Evolutionary conservation across 441 rosid species (phyloP).

Genomic region (Populus hybrid): DNA sequence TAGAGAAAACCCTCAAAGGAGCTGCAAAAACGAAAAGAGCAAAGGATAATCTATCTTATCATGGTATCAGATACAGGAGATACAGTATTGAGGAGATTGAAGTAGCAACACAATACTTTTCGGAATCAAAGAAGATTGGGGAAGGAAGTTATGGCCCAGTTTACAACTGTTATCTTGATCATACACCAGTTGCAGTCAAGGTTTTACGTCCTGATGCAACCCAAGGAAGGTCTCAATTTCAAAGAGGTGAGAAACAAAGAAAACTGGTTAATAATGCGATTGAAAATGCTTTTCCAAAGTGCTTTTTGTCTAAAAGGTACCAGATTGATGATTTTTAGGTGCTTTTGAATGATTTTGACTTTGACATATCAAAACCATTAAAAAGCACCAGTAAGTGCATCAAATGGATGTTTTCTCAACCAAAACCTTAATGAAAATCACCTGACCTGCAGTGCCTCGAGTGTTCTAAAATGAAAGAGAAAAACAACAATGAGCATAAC

Average conservation of each 20-base stretch:
- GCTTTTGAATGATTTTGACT: too few species aligned
- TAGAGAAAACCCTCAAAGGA: slow-evolving; percentile 36
- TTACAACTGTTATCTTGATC: slow-evolving; percentile 30
- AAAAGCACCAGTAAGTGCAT: too few species aligned
- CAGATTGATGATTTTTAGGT: too few species aligned
- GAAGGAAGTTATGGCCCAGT: slow-evolving; percentile 41
- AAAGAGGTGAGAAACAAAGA: slow-evolving; percentile 19
- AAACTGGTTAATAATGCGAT: neutral
- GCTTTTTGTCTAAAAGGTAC: neutral
- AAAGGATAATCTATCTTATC: slow-evolving; percentile 20
- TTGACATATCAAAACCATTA: neutral
- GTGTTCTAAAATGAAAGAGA: neutral
- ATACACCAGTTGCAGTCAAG: slow-evolving; percentile 34
- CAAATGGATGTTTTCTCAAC: neutral
- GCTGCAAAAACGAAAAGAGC: slow-evolving; percentile 37
- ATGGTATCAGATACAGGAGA: slow-evolving; percentile 27
- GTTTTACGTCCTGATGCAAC: slow-evolving; percentile 36
- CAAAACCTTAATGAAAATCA: neutral
- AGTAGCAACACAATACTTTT: slow-evolving; percentile 25
- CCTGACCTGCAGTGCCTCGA: neutral
- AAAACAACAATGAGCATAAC: neutral
- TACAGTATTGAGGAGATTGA: slow-evolving; percentile 34
- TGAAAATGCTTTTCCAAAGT: neutral
- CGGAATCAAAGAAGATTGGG: slow-evolving; percentile 21
- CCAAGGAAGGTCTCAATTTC: slow-evolving; percentile 33